These are phyloP conservation scores for Wickerhamomyces pijperi DNA, from an alignment of 805 yeast species.

Conservation along the genomic window DNA sequence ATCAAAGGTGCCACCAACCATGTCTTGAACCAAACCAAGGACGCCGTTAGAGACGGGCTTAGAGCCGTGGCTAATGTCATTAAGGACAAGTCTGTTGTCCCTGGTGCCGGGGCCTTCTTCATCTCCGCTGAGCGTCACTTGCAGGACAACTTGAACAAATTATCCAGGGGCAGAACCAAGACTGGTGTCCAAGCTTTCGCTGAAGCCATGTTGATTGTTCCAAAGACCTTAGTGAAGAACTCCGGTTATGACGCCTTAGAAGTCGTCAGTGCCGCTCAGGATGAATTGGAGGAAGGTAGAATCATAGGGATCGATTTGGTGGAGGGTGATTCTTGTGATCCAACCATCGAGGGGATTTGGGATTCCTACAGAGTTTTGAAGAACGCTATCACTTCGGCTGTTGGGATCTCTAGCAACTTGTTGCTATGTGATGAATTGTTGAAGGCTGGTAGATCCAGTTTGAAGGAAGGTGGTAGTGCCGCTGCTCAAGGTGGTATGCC, in stretches of 20 bases:
- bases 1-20: slow-evolving; percentile 91
- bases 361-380: slow-evolving; percentile 91
- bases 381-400: slow-evolving; percentile 85
- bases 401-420: slow-evolving; percentile 88
- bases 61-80: slow-evolving; percentile 89
- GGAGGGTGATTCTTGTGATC: slow-evolving; percentile 94
- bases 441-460: slow-evolving; percentile 91
- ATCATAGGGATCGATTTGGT: slow-evolving; percentile 84
- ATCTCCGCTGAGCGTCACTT: slow-evolving; percentile 70
- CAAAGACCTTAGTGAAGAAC: slow-evolving; percentile 84
- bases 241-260: slow-evolving; percentile 93
- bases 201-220: slow-evolving; percentile 81
- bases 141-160: slow-evolving; percentile 36
- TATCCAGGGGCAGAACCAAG: slow-evolving; percentile 74
- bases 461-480: slow-evolving; percentile 44
- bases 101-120: slow-evolving; percentile 97
- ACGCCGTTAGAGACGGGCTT: slow-evolving; percentile 94
- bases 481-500: slow-evolving; percentile 7
- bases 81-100: slow-evolving; percentile 74
- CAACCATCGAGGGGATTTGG: slow-evolving; percentile 90
- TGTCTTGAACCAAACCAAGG: slow-evolving; percentile 83
- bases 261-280: slow-evolving; percentile 80
- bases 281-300: slow-evolving; percentile 70
- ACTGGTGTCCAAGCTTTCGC: slow-evolving; percentile 91
- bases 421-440: slow-evolving; percentile 90